Evolutionary conservation across 2,329 filamentous ascomycete genomes (phyloP).

Genomic region (Nannizziopsis arthrosporioides): DNA sequence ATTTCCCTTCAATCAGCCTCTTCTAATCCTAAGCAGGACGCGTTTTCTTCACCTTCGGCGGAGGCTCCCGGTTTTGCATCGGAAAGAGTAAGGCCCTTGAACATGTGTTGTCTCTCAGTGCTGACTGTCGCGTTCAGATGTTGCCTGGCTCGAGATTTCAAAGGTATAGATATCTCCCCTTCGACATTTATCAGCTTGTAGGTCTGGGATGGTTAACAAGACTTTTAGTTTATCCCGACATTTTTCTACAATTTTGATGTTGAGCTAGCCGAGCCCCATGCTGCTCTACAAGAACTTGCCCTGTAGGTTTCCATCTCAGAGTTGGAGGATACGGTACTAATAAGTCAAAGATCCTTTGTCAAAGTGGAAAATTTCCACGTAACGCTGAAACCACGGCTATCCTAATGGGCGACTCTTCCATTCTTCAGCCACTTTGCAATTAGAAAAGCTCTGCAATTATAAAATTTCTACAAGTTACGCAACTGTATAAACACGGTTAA

Average conservation of each 20-base stretch:
- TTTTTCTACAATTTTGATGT: neutral
- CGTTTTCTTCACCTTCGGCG: neutral
- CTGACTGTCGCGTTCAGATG: neutral
- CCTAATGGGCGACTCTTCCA: no score
- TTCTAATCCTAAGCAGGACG: neutral
- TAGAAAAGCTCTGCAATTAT: no score
- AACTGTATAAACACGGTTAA: no score
- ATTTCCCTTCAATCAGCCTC: neutral
- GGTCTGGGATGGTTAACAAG: neutral
- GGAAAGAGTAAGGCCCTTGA: neutral
- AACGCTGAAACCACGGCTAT: neutral
- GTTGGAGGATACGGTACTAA: neutral
- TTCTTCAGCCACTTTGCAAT: no score
- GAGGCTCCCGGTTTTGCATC: conserved; percentile 1
- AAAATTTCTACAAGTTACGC: no score
- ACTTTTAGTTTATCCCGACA: neutral
- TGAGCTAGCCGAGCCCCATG: neutral
- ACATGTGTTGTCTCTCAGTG: neutral
- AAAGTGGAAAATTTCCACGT: neutral
- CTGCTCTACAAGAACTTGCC: neutral
- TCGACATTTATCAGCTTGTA: neutral
- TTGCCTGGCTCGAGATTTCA: conserved; percentile 2
- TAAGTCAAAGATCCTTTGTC: neutral
- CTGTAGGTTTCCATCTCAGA: neutral
- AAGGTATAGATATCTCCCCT: neutral